A percentile compares a stretch with the other conserved stretches of the same genome.
Evolutionary conservation across 108 stramenopile genomes (phyloP).

Genomic region (Skeletonema tropicum): DNA sequence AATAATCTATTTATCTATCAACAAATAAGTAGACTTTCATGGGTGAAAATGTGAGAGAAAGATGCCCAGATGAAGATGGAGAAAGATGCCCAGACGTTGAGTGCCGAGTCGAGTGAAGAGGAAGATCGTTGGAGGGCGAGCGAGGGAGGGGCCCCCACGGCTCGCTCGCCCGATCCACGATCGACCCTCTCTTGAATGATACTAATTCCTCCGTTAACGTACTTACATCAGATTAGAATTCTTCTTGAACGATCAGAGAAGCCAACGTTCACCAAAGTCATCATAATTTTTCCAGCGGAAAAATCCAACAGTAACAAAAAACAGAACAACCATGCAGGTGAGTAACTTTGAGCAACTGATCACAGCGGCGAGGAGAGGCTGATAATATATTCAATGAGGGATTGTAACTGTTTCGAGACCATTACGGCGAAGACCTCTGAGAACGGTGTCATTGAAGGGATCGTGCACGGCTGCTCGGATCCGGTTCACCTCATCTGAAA

Average conservation of each 20-base stretch:
- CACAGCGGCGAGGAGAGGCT: neutral
- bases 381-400: neutral
- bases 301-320: neutral
- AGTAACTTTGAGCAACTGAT: neutral
- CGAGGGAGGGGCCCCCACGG: too few relatives aligned
- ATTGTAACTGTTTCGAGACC: neutral
- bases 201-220: neutral
- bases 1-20: too few relatives aligned
- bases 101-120: too few relatives aligned
- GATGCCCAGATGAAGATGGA: too few relatives aligned
- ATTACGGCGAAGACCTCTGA: neutral
- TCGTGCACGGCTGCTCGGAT: neutral
- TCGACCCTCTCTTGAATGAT: too few relatives aligned
- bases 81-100: too few relatives aligned
- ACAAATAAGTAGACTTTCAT: too few relatives aligned
- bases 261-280: neutral
- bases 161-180: too few relatives aligned
- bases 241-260: neutral
- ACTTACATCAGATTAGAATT: too few relatives aligned
- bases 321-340: neutral
- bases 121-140: too few relatives aligned
- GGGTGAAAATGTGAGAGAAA: too few relatives aligned
- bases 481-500: too few relatives aligned
- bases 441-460: neutral
- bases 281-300: slow-evolving; percentile 1